These are phyloP conservation scores for Fonsecaea pedrosoi DNA, from an alignment of 2,329 filamentous ascomycete species.

Conservation along the genomic window DNA sequence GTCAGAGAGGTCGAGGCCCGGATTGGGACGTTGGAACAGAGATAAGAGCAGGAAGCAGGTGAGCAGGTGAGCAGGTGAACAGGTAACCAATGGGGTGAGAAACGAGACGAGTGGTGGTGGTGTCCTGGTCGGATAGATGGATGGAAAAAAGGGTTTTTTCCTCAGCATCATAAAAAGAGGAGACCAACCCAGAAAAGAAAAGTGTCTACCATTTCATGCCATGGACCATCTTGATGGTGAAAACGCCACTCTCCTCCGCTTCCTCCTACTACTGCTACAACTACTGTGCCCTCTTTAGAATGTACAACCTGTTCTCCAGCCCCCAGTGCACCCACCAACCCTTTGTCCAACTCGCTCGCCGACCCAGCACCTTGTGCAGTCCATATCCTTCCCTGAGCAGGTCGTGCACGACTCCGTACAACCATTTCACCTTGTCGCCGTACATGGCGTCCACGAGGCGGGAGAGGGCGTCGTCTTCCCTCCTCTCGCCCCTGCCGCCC, in stretches of 20 bases:
- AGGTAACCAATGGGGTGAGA: neutral
- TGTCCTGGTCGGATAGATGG: too few species aligned
- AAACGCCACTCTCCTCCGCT: conserved; percentile 6
- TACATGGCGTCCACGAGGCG: conserved; percentile 40
- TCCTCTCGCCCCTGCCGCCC: conserved; percentile 31
- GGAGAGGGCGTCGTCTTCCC: conserved; percentile 46
- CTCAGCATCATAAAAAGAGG: too few species aligned
- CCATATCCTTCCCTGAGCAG: conserved; percentile 41
- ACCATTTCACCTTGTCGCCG: conserved; percentile 18
- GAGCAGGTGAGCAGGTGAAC: neutral
- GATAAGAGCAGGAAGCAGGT: too few species aligned
- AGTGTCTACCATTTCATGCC: too few species aligned
- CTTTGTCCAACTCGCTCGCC: conserved; percentile 44
- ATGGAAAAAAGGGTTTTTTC: neutral
- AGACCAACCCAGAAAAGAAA: too few species aligned
- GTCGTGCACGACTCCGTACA: conserved; percentile 44
- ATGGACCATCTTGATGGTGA: neutral
- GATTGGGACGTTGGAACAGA: conserved; percentile 50
- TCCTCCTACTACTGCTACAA: too few species aligned
- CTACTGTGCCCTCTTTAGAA: conserved; percentile 50
- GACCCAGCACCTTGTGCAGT: conserved; percentile 41
- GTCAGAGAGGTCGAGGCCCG: conserved; percentile 84
- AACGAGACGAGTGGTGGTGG: too few species aligned
- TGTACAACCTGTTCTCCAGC: conserved; percentile 61
- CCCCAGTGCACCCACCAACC: conserved; percentile 64